Base-by-base conservation (phyloP, 228 moss, liverwort and hornwort species). In the Sphagnum magellanicum region DNA sequence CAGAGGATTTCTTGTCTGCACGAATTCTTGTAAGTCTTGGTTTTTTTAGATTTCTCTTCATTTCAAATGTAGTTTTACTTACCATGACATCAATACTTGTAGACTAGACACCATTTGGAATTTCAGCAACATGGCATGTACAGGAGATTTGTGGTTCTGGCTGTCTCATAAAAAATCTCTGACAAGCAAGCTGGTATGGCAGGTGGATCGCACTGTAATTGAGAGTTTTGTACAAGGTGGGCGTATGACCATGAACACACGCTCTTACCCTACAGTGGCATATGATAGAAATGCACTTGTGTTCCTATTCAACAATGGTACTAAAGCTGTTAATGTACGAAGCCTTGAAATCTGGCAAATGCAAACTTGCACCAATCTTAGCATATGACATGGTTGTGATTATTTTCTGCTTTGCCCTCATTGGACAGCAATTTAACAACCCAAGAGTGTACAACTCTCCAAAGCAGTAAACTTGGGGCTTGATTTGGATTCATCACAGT, bases 251-350 rank as follows among this genome's bases (percentile, higher is more conserved):
- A 82, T 86, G 70, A 86, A 82, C 16, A 79, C 86, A 0, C 73
- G 86, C 61, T 79, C 82, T 0, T 86, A 86, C 63, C 86, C 86
- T 0, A 82, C 77, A 10, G 4, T 74, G 49, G 85, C 81, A 11
- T 53, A 66, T 8, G 67, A 64, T 2, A 17, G 71, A 12, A 74
- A 63, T 8, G 61, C 79, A 6, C 66, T 58, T 13, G 50, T 86
- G 5, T 86, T 77, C 59, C 70, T 86, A 48, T 86, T 86, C 79
- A 86, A 86, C 79, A 86, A 86, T 61, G 86, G 77, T 61, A 79
- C 86, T 17, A 52, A 71, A 4, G 68, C 75, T n/a, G 60, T 82
- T 75, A 64, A 51, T 4, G 77, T 82, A 4, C 69, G 68, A 57
- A 77, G 69, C 52, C 48, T 82, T 62, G 67, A 79, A 32, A 71